phyloP scores from a whole-genome alignment of 805 yeast species.

The Diddensiella transvaalensis region DNA sequence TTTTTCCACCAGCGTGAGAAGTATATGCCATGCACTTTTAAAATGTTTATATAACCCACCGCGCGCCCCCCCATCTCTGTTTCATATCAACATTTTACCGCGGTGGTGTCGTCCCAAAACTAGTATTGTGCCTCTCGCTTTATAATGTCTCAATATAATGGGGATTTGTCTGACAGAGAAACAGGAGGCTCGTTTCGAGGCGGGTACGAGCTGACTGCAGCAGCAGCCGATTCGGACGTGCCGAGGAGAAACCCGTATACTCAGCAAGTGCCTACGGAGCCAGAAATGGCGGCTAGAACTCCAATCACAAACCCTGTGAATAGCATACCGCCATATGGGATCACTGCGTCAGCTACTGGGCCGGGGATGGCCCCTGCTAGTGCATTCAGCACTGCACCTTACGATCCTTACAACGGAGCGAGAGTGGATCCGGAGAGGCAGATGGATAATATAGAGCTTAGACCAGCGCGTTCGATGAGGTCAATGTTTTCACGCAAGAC shows the following conservation, averaged over 20 bases:
- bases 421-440: background rate
- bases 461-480: background rate
- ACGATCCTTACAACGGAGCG: background rate
- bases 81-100: too few species aligned
- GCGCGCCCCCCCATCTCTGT: too few species aligned
- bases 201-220: background rate
- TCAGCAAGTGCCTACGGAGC: background rate
- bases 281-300: background rate
- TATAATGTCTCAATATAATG: too few species aligned
- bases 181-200: background rate
- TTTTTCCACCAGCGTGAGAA: too few species aligned
- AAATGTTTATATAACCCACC: too few species aligned
- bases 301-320: background rate
- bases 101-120: too few species aligned
- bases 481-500: constrained; percentile 4
- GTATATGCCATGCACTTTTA: too few species aligned
- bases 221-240: background rate
- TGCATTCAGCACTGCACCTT: background rate
- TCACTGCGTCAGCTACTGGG: background rate
- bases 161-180: too few species aligned
- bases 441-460: background rate
- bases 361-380: background rate
- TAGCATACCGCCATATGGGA: background rate
- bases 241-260: background rate
- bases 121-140: too few species aligned